Percentiles rank a stretch among this genome's conserved stretches.
Evolutionary conservation across 176 grass and related monocot genomes (phyloP).

Genomic region (Zea mays): DNA sequence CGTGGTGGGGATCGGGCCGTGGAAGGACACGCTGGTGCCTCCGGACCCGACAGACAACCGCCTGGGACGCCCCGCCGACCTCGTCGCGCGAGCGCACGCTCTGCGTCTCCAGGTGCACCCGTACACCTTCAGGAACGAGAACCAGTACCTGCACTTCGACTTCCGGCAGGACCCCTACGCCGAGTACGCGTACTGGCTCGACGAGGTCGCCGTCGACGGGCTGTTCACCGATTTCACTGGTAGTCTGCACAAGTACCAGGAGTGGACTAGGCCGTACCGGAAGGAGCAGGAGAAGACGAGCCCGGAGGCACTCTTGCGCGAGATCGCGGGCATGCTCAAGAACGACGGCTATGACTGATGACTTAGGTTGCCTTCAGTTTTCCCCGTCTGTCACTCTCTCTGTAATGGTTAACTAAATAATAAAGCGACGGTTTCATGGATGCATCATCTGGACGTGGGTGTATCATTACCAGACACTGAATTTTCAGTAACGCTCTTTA

Average conservation of each 20-base stretch:
- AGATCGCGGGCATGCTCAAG: slow-evolving; percentile 54
- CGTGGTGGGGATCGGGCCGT: slow-evolving; percentile 78
- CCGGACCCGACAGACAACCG: slow-evolving; percentile 41
- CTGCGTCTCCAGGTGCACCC: slow-evolving; percentile 81
- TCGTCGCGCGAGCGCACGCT: slow-evolving; percentile 71
- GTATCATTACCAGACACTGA: too few species aligned
- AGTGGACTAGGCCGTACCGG: slow-evolving; percentile 48
- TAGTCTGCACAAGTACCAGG: slow-evolving; percentile 61
- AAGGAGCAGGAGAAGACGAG: slow-evolving; percentile 49
- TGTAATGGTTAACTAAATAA: background rate
- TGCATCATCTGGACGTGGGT: too few species aligned
- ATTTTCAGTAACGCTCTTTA: too few species aligned
- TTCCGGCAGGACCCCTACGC: slow-evolving; percentile 76
- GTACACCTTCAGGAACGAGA: slow-evolving; percentile 68
- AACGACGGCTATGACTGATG: slow-evolving; percentile 35
- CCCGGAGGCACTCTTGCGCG: slow-evolving; percentile 41
- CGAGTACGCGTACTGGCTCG: slow-evolving; percentile 72
- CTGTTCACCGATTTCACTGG: slow-evolving; percentile 80
- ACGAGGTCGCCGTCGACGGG: slow-evolving; percentile 52
- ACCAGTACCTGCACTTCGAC: slow-evolving; percentile 59
- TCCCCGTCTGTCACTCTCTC: background rate
- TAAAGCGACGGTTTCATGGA: too few species aligned
- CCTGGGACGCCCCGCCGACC: slow-evolving; percentile 54
- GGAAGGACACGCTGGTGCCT: slow-evolving; percentile 85
- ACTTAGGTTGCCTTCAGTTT: background rate